Evolutionary conservation across 1,139 yeast genomes (phyloP).

Genomic region (Torulaspora globosa): DNA sequence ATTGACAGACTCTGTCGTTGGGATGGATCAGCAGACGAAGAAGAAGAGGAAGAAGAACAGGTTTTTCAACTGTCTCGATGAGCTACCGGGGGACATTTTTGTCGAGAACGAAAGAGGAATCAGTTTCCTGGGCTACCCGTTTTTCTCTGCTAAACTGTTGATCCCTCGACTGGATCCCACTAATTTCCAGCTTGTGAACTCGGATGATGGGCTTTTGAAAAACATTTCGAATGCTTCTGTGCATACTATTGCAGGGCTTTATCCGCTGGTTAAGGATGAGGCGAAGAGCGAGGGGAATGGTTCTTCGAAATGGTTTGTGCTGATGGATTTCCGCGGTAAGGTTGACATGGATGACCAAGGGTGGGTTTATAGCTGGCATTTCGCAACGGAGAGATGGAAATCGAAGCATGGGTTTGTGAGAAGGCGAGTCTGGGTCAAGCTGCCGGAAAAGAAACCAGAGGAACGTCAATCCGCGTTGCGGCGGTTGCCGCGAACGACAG

Average conservation of each 20-base stretch:
- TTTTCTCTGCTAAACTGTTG: constrained; percentile 46
- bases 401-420: constrained; percentile 56
- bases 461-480: background rate
- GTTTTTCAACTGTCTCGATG: constrained; percentile 3
- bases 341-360: constrained; percentile 67
- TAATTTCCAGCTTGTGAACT: constrained; percentile 41
- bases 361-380: constrained; percentile 57
- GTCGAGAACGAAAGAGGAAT: constrained; percentile 56
- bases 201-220: constrained; percentile 25
- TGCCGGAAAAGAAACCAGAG: constrained; percentile 19
- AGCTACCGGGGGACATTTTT: constrained; percentile 38
- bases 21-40: too few species aligned
- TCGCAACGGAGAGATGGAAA: constrained; percentile 52
- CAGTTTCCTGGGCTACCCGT: constrained; percentile 51
- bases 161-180: constrained; percentile 46
- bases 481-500: background rate
- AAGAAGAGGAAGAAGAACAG: background rate
- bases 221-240: constrained; percentile 17
- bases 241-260: constrained; percentile 21
- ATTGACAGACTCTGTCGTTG: too few species aligned
- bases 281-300: constrained; percentile 36
- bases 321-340: constrained; percentile 45
- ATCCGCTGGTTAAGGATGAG: constrained; percentile 19
- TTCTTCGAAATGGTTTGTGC: constrained; percentile 60
- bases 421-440: constrained; percentile 57